Conservation (phyloP, 2,329 filamentous ascomycete genomes). For the Colletotrichum gloeosporioides region DNA sequence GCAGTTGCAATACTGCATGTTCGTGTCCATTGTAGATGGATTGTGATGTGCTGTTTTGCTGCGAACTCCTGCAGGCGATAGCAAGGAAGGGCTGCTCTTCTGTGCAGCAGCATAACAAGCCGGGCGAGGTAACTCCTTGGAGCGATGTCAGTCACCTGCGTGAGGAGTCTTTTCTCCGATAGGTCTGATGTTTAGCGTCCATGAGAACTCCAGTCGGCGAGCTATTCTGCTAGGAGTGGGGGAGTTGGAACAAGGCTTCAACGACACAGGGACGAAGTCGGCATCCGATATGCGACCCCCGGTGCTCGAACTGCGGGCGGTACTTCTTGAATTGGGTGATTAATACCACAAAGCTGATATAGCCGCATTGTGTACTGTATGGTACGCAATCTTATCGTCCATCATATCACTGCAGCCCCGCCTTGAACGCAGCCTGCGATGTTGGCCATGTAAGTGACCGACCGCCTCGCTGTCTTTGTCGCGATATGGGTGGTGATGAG, state of each 20-base stretch:
- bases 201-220: background rate
- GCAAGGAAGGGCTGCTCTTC: background rate
- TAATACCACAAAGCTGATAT: background rate
- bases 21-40: background rate
- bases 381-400: background rate
- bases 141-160: background rate
- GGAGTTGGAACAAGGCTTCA: background rate
- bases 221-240: background rate
- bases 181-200: conserved; percentile 3
- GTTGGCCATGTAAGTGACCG: background rate
- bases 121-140: background rate
- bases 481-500: background rate
- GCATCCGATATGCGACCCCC: background rate
- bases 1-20: background rate
- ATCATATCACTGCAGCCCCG: background rate
- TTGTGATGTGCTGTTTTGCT: background rate
- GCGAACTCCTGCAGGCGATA: conserved; percentile 16
- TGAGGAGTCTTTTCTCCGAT: conserved; percentile 7
- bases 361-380: background rate
- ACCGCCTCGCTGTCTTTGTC: background rate
- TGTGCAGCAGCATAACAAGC: background rate
- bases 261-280: background rate
- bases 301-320: background rate
- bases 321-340: background rate
- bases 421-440: background rate